Conservation (phyloP, 2,329 filamentous ascomycete species). For the Aspergillus sp. region DNA sequence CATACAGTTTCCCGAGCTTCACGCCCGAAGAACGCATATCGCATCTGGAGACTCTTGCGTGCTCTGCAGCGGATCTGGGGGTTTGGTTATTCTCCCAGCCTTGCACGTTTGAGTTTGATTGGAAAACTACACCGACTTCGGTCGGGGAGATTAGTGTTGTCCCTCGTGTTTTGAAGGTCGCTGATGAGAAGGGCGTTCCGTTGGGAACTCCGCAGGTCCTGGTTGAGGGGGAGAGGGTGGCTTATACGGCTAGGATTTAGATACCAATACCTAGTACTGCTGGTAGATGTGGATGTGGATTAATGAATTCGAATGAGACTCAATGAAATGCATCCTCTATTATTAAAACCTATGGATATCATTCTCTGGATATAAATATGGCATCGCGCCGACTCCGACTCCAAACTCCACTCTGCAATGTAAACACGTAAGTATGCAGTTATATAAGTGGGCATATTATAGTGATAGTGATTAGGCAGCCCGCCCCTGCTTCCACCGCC, state of each 20-base stretch:
- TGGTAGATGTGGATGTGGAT: too few species aligned
- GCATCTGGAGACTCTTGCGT: conserved; percentile 22
- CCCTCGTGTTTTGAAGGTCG: conserved; percentile 21
- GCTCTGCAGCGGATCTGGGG: conserved; percentile 22
- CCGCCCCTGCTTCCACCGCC: conserved; percentile 4
- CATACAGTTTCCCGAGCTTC: conserved; percentile 18
- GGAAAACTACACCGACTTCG: neutral
- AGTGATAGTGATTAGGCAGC: neutral
- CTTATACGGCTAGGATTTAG: too few species aligned
- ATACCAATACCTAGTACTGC: too few species aligned
- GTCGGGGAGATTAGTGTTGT: conserved; percentile 7
- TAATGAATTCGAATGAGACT: too few species aligned
- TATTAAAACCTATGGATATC: too few species aligned
- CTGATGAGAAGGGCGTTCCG: conserved; percentile 21
- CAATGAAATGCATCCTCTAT: too few species aligned
- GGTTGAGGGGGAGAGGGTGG: conserved; percentile 9
- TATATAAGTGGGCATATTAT: too few species aligned
- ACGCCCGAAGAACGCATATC: conserved; percentile 12
- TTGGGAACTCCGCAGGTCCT: conserved; percentile 16
- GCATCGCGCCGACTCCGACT: too few species aligned
- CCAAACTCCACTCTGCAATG: too few species aligned
- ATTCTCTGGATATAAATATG: too few species aligned
- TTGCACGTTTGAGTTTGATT: conserved; percentile 22
- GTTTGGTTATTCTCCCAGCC: conserved; percentile 30
- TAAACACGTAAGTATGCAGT: too few species aligned